Conservation (phyloP, 164 flowering plant species). For the Magnolia kwangsiensis region DNA sequence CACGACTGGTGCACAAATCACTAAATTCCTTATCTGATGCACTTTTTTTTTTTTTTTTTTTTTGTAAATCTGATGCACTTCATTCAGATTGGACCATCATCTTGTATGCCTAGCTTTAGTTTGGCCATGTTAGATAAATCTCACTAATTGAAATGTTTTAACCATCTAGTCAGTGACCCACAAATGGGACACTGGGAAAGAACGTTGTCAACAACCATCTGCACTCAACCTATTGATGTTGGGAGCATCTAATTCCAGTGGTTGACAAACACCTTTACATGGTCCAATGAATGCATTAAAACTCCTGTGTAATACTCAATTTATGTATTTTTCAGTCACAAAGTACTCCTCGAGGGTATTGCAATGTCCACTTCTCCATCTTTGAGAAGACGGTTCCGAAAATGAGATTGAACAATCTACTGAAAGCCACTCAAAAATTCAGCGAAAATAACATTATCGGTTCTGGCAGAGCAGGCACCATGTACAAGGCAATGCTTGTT, state of each 20-base stretch:
- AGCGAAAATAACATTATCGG: conserved; percentile 18
- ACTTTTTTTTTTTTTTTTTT: not conserved
- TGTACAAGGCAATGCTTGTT: conserved; percentile 23
- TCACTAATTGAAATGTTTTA: not conserved
- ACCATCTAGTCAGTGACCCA: not conserved
- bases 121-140: not conserved
- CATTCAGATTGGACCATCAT: not conserved
- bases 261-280: conserved; percentile 25
- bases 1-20: not conserved
- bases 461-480: conserved; percentile 23
- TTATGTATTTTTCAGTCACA: not conserved
- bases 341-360: not conserved
- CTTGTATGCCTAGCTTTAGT: not conserved
- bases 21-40: not conserved
- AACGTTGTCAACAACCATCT: no score
- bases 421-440: conserved; percentile 24
- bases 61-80: not conserved
- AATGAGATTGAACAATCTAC: conserved; percentile 22
- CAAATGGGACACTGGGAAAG: no score
- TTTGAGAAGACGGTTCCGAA: conserved; percentile 15
- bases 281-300: conserved; percentile 27
- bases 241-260: no score
- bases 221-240: no score
- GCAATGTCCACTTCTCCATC: conserved; percentile 44
- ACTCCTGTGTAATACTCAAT: no score